Base-by-base conservation (phyloP, 352 stramenopile genomes). In the Globisporangium sylvaticum region DNA sequence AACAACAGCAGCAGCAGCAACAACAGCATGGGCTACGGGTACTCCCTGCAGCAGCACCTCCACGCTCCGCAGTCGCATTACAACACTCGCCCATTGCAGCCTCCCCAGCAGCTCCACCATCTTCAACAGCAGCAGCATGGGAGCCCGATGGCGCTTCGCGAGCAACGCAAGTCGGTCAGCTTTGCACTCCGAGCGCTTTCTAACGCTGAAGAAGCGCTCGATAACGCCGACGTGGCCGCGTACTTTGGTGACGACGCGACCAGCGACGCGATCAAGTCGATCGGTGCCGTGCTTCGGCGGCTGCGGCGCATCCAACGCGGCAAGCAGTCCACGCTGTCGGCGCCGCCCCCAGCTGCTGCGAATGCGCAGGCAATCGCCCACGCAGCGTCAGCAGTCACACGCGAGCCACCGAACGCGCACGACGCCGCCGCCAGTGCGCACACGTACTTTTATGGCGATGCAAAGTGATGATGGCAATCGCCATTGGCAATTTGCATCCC, bases 261-360 rank as follows among this genome's bases (percentile, higher is more conserved):
- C 18, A 65, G 56, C 4, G 64, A 78, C 12, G 63, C 70, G 9
- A 66, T 71, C 37, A 69, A 73, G 44, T 67, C 53, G 10, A 48
- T 82, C 24, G 66, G 67, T 4, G 56, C 68, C n/a, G 60, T 67
- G 57, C 46, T 82, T 48, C 75, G 77, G 37, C 66, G 58, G 22
- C 46, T 84, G 55, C 73, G 68, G 29, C 75, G 77, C 20, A 70
- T 81, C 8, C 68, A 81, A n/a, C 73, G 77, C 32, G 77, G 75
- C 2, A 84, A 81, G 67, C 71, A 79, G 24, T 82, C 77, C 18
- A 63, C 64, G 46, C 64, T 82, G 39, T 57, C 37, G 31, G 58
- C 27, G 58, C 39, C 22, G 44, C 66, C 34, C 34, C 27, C 58
- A 20, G 18, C 20, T 32, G 25, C n/a, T 39, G 29, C 61, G 0